phyloP scores from a whole-genome alignment of 2,329 filamentous ascomycete genomes.

The Fusarium cicatricum region DNA sequence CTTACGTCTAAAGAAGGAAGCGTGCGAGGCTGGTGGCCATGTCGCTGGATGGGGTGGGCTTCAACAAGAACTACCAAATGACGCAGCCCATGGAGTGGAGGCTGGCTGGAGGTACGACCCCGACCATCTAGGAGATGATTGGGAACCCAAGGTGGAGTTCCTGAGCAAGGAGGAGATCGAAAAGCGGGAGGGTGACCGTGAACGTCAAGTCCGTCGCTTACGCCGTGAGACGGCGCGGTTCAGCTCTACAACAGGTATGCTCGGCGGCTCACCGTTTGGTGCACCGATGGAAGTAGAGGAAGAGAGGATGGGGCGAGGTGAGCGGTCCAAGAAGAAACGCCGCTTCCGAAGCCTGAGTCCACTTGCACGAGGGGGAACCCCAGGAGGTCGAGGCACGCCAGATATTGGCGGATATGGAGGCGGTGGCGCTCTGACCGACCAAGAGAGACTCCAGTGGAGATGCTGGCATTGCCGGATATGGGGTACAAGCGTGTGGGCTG shows the following conservation, averaged over 20 bases:
- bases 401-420: slow-evolving; percentile 79
- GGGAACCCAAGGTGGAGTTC: slow-evolving; percentile 83
- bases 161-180: slow-evolving; percentile 97
- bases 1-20: slow-evolving; percentile 91
- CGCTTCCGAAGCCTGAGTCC: slow-evolving; percentile 91
- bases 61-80: slow-evolving; percentile 80
- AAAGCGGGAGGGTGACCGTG: slow-evolving; percentile 92
- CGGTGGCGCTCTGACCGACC: slow-evolving; percentile 73
- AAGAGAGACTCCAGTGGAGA: slow-evolving; percentile 84
- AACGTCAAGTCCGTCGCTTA: slow-evolving; percentile 86
- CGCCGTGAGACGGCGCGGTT: slow-evolving; percentile 92
- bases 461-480: slow-evolving; percentile 88
- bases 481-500: slow-evolving; percentile 93
- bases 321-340: slow-evolving; percentile 94
- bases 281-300: slow-evolving; percentile 67
- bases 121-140: slow-evolving; percentile 84
- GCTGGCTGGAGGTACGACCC: slow-evolving; percentile 97
- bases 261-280: slow-evolving; percentile 75
- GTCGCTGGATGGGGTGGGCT: slow-evolving; percentile 73
- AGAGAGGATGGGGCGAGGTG: slow-evolving; percentile 89
- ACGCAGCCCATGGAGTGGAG: slow-evolving; percentile 81
- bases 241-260: slow-evolving; percentile 83
- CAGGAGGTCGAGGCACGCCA: slow-evolving; percentile 79
- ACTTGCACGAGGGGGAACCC: slow-evolving; percentile 68
- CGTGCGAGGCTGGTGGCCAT: slow-evolving; percentile 88